phyloP scores from a whole-genome alignment of 1,284 basidiomycete genomes.

The Moesziomyces sp. region DNA sequence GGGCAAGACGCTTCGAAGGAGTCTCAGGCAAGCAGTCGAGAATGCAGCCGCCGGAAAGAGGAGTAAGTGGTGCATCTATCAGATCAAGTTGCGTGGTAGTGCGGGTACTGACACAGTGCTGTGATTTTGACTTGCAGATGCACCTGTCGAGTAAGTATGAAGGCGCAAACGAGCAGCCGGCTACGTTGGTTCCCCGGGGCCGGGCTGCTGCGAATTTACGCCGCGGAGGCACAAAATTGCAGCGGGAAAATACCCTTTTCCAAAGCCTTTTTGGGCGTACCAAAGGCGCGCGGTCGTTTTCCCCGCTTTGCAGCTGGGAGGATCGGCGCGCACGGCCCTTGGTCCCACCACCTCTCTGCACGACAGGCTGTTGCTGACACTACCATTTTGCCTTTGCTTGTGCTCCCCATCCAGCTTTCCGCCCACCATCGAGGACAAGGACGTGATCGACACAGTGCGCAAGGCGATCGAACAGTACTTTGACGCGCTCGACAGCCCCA shows the following conservation, averaged over 20 bases:
- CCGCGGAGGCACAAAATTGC: too few species aligned
- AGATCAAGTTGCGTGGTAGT: too few species aligned
- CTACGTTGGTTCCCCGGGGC: too few species aligned
- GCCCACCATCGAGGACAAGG: conserved; percentile 52
- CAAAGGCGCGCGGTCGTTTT: too few species aligned
- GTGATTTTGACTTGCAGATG: conserved; percentile 10
- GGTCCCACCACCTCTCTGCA: too few species aligned
- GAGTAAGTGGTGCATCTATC: conserved; percentile 18
- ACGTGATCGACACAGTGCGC: conserved; percentile 45
- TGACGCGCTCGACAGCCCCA: conserved; percentile 25
- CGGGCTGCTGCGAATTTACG: background rate
- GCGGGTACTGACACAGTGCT: background rate
- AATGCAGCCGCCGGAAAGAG: conserved; percentile 51
- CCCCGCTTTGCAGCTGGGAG: too few species aligned
- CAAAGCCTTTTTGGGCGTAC: too few species aligned
- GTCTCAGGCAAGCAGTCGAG: conserved; percentile 53
- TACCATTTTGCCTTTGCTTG: background rate
- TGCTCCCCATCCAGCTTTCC: conserved; percentile 33
- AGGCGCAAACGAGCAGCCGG: background rate
- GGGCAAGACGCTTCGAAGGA: conserved; percentile 59
- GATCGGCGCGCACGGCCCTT: background rate
- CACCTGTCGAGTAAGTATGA: conserved; percentile 45
- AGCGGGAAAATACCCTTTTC: too few species aligned
- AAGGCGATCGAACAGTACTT: conserved; percentile 49
- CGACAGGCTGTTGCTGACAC: background rate